Conservation (phyloP, 179 eudicot species). For the Patellifolia procumbens region DNA sequence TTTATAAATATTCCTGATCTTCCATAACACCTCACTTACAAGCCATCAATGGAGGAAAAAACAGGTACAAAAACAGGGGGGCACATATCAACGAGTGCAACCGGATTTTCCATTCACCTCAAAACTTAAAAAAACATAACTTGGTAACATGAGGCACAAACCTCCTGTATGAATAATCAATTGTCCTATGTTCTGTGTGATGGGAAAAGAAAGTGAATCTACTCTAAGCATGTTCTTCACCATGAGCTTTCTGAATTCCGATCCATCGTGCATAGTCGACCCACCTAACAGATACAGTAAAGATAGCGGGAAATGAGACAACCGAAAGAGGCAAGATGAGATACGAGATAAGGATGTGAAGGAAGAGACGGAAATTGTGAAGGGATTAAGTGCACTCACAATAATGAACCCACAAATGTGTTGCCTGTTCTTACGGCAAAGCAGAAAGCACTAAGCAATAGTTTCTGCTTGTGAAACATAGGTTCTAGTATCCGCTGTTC, state of each 20-base stretch:
- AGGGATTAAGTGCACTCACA: slow-evolving; percentile 52
- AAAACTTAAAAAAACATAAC: not conserved
- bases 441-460: slow-evolving; percentile 75
- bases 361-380: not conserved
- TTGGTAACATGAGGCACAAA: slow-evolving; percentile 11
- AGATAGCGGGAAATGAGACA: not conserved
- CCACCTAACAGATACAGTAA: slow-evolving; percentile 57
- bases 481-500: slow-evolving; percentile 92
- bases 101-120: not conserved
- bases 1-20: not conserved
- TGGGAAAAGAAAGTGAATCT: not conserved
- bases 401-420: slow-evolving; percentile 90
- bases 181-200: slow-evolving; percentile 16
- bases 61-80: not conserved
- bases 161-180: slow-evolving; percentile 16
- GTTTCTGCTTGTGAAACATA: slow-evolving; percentile 73
- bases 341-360: not conserved
- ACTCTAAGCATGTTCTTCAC: slow-evolving; percentile 34
- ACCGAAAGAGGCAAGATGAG: not conserved
- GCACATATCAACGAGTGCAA: not conserved
- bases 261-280: slow-evolving; percentile 91
- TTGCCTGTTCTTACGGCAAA: slow-evolving; percentile 91
- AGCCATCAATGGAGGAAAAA: not conserved
- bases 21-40: not conserved
- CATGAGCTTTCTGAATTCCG: slow-evolving; percentile 65